Base-by-base conservation (phyloP, 2,329 filamentous ascomycete species). In the Fusarium sp. region DNA sequence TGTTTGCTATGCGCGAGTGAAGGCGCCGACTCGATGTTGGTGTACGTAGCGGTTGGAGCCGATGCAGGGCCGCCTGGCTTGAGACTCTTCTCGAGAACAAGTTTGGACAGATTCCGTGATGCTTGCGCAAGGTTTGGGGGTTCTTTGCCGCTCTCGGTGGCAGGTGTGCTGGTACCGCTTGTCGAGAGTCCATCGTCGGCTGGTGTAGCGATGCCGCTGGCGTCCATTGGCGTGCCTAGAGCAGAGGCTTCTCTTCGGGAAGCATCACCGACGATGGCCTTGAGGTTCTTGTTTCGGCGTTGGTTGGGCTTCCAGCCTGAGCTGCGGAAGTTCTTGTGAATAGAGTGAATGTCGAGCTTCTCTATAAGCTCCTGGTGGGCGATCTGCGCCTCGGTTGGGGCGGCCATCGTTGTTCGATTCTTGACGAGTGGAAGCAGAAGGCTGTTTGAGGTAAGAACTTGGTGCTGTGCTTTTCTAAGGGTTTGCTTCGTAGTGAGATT, bases 241-340 rank as follows among this genome's bases (percentile, higher is more conserved):
- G 92, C 86, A 5, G 94, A 97, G n/a, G 93, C 93, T 83, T 98
- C 95, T 76, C 92, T 93, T 72, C 93, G 91, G 22, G 92, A 89
- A 14, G 92, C 92, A 75, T 99, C 96, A 62, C 93, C 92, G 64
- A 99, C 86, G 66, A 99, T 96, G 74, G 97, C 93, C 81, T 98
- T 98, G 80, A 98, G 90, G 80, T 97, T 98, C 84, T 99, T 99
- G 87, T 99, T 99, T 80, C 96, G 93, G 51, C 96, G 94, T 79
- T 94, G 91, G 70, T 95, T 93, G 17, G 96, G 93, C 76, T 92
- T 94, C 96, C 96, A 99, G 78, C 89, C 83, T 4, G 91, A 84
- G 77, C 94, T 97, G 79, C 95, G 94, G 84, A 97, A 99, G 75
- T 89, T 91, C 82, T 96, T 97, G 74, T 89, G 89, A 76, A 92